Conservation (phyloP, 1,284 basidiomycete genomes). For the Leccinum pallidistipes region DNA sequence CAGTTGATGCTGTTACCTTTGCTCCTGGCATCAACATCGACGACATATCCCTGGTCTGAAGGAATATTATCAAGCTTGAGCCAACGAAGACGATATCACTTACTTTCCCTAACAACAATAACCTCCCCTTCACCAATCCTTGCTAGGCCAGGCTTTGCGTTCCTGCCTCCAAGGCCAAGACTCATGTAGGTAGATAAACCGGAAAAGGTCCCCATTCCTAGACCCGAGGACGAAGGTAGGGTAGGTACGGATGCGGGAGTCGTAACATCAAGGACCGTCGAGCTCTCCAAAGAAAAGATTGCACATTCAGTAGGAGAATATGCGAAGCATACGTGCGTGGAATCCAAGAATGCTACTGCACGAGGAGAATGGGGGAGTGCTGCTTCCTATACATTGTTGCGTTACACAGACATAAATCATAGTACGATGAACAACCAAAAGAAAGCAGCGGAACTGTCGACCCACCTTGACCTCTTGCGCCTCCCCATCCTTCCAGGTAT, state of each 20-base stretch:
- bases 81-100: conserved; percentile 32
- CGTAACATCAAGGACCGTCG: conserved; percentile 57
- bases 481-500: conserved; percentile 85
- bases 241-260: conserved; percentile 44
- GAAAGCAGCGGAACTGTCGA: neutral
- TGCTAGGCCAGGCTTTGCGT: conserved; percentile 65
- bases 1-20: conserved; percentile 67
- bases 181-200: conserved; percentile 88
- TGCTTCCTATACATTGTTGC: conserved; percentile 57
- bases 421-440: neutral
- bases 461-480: conserved; percentile 72
- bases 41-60: conserved; percentile 71
- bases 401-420: conserved; percentile 7
- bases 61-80: neutral
- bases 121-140: conserved; percentile 68
- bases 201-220: conserved; percentile 65
- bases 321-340: conserved; percentile 68
- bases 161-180: conserved; percentile 71
- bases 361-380: conserved; percentile 84
- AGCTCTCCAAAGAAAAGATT: conserved; percentile 66
- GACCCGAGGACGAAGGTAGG: conserved; percentile 44
- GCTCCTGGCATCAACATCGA: conserved; percentile 71
- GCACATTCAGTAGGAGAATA: conserved; percentile 78
- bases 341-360: conserved; percentile 65
- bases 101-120: conserved; percentile 80